Conservation (phyloP, 306 rosid genomes). For the Cucurbita moschata region DNA sequence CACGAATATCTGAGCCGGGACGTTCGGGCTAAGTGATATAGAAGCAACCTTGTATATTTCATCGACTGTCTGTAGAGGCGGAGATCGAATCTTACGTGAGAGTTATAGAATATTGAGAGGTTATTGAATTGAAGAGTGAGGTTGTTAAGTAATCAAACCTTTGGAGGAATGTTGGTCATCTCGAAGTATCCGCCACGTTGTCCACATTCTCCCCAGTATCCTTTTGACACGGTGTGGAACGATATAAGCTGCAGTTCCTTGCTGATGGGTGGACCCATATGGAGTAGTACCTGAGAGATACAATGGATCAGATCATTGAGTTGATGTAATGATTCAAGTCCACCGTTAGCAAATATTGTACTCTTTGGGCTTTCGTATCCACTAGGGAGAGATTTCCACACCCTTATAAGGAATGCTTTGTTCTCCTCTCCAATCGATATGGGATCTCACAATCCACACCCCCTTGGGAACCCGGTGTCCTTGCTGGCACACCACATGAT, state of each 20-base stretch:
- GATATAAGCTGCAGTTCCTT: constrained; percentile 79
- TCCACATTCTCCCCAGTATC: constrained; percentile 98
- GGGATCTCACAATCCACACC: too few species aligned
- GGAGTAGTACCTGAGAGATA: constrained; percentile 54
- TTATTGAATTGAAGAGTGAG: background rate
- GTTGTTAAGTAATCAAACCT: constrained; percentile 35
- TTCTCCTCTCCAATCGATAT: too few species aligned
- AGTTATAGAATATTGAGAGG: too few species aligned
- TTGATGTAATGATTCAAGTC: background rate
- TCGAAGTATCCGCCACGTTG: constrained; percentile 98
- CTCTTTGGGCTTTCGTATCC: too few species aligned
- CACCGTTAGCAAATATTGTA: too few species aligned
- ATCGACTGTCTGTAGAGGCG: constrained; percentile 70
- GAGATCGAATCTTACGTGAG: background rate
- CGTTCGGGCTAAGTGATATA: constrained; percentile 86
- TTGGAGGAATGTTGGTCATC: constrained; percentile 93
- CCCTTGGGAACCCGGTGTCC: too few species aligned
- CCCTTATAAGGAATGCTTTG: too few species aligned
- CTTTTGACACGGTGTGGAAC: constrained; percentile 89
- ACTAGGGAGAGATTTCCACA: too few species aligned
- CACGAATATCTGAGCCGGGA: constrained; percentile 98
- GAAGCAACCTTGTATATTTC: constrained; percentile 93
- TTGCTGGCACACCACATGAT: too few species aligned
- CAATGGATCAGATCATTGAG: constrained; percentile 8
- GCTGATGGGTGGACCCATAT: constrained; percentile 72